Percentiles rank a stretch among this genome's conserved stretches.
Conservation (phyloP, 2,329 filamentous ascomycete genomes). For the Helminthosporium solani region DNA sequence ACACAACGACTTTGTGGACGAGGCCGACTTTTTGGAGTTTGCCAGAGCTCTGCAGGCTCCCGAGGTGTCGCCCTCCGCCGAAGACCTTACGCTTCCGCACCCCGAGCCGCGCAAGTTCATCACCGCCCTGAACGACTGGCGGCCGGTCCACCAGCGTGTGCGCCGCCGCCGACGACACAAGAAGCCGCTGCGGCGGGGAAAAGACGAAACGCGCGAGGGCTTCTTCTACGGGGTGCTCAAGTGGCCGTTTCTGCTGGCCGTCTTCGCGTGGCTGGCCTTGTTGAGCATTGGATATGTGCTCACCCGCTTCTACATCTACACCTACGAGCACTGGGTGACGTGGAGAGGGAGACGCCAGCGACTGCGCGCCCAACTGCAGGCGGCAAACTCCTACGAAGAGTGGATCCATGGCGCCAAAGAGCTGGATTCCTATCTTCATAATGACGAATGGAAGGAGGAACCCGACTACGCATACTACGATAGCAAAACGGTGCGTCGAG, state of each 20-base stretch:
- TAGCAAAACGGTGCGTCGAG: slow-evolving; percentile 74
- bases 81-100: slow-evolving; percentile 53
- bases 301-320: slow-evolving; percentile 84
- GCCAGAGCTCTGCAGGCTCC: slow-evolving; percentile 79
- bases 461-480: slow-evolving; percentile 81
- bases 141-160: slow-evolving; percentile 76
- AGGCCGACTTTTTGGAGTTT: slow-evolving; percentile 75
- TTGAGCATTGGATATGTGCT: slow-evolving; percentile 73
- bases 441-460: slow-evolving; percentile 75
- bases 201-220: slow-evolving; percentile 92
- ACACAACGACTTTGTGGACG: slow-evolving; percentile 72
- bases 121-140: slow-evolving; percentile 93
- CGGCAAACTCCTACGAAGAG: slow-evolving; percentile 72
- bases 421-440: slow-evolving; percentile 78
- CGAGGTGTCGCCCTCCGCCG: slow-evolving; percentile 66
- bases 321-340: slow-evolving; percentile 87
- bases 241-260: slow-evolving; percentile 82
- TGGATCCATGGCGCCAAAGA: slow-evolving; percentile 80
- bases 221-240: slow-evolving; percentile 87
- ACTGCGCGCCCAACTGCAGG: slow-evolving; percentile 69
- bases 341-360: slow-evolving; percentile 80
- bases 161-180: slow-evolving; percentile 45
- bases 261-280: slow-evolving; percentile 76
- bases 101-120: slow-evolving; percentile 61
- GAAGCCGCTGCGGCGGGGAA: slow-evolving; percentile 51